Conservation (phyloP, 441 rosid species). For the Theobroma grandiflorum region DNA sequence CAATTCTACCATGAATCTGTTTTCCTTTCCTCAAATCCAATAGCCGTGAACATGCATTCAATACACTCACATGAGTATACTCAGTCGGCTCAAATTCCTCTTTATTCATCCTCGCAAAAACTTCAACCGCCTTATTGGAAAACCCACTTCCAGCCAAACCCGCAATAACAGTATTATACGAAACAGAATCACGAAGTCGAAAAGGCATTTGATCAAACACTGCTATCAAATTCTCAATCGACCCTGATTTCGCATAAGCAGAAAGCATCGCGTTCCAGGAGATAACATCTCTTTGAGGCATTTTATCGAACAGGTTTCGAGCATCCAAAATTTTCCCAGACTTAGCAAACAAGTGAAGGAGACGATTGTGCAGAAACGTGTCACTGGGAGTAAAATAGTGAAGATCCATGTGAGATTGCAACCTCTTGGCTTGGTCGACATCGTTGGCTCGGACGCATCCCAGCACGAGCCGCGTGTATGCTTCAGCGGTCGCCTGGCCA, state of each 20-base stretch:
- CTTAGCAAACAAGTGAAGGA: conserved; percentile 57
- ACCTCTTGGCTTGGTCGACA: conserved; percentile 53
- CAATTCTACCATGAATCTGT: conserved; percentile 49
- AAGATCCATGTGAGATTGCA: conserved; percentile 62
- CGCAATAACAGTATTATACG: conserved; percentile 37
- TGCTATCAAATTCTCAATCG: conserved; percentile 34
- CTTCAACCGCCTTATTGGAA: conserved; percentile 37
- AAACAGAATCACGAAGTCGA: conserved; percentile 36
- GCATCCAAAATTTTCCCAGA: conserved; percentile 43
- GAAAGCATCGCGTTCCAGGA: conserved; percentile 66
- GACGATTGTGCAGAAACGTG: conserved; percentile 58
- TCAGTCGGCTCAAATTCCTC: conserved; percentile 41
- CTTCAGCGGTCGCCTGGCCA: conserved; percentile 45
- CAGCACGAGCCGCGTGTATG: conserved; percentile 59
- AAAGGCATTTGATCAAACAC: conserved; percentile 38
- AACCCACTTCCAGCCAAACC: conserved; percentile 37
- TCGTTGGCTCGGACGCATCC: conserved; percentile 57
- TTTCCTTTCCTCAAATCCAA: conserved; percentile 46
- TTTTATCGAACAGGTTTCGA: conserved; percentile 59
- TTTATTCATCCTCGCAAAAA: conserved; percentile 40
- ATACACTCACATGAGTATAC: conserved; percentile 44
- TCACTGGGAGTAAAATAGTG: conserved; percentile 46
- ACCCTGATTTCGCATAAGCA: conserved; percentile 31
- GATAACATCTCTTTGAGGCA: conserved; percentile 54
- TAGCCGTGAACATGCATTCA: conserved; percentile 47